Evolutionary conservation across 2,329 filamentous ascomycete genomes (phyloP), one percentile per base, ranked within the genome.

Genomic region (Colletotrichum aenigma): DNA sequence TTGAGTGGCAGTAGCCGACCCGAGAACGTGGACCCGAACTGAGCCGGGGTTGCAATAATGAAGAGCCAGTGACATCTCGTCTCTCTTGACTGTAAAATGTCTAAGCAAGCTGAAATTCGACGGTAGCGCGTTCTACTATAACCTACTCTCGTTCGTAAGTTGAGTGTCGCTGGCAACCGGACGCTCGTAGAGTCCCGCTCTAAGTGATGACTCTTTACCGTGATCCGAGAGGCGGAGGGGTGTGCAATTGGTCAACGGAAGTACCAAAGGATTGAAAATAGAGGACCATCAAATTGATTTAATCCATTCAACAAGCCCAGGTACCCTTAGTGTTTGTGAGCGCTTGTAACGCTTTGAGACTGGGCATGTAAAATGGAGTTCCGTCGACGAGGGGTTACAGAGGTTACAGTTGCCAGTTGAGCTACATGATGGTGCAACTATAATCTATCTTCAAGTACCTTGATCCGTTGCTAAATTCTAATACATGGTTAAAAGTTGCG

Each of bases 181-280:
- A n/a, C 1, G 38, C 3, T 1, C 38, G 1, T n/a, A 2, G 18
- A 6, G 38, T 10, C 1, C 4, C 9, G 8, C 16, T n/a, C 5
- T 4, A n/a, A 16, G 38, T 18, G 0, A 6, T 48, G 5, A n/a
- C 38, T n/a, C 16, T 48, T n/a, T n/a, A 48, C 16, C 5, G 38
- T 48, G 2, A 12, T 48, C 18, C 38, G 38, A 12, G 38, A 48
- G 18, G 1, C 38, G n/a, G 16, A 48, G 16, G 16, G 3, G 38
- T n/a, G 18, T 48, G 18, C 9, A 48, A 6, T 3, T 12, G 8
- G 38, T n/a, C 0, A 8, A 48, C 38, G 18, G 38, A n/a, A 48
- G 34, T 38, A 18, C 36, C 1, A 38, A 38, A 18, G 16, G 8
- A 38, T 38, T 38, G 36, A 5, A 38, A 2, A 38, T 38, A 18